Evolutionary conservation across 345 rosid genomes (phyloP), one percentile per base, ranked within the genome.

Genomic region (Mercurialis annua): DNA sequence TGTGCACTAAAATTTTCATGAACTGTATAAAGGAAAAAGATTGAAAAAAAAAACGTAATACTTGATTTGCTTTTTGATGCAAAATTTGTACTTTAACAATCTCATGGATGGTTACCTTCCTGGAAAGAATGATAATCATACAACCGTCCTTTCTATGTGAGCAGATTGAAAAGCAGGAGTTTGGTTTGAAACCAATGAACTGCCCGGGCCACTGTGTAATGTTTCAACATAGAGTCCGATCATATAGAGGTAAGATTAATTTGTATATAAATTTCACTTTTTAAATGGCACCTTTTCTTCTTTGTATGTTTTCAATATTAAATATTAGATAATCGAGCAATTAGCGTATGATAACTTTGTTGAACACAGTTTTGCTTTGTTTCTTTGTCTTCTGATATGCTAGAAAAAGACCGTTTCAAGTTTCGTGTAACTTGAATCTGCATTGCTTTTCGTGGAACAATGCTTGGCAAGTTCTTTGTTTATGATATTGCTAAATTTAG

Each of bases 171-270:
- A 88, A 92, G 65, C 94, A 95, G 76, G 99, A 92, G 75, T 95
- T 90, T 61, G 98, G 98, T 60, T 83, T 95, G 76, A 95, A 92
- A 75, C 97, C 98, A 73, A 95, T 92, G 97, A 95, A 95, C 73
- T 92, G 98, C 73, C 97, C 98, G 38, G 94, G 98, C 34, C 99
- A 95, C 73, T 92, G 99, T 78, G 83, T 95, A 80, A 90, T 95
- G 82, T 95, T 95, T 84, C 84, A 83, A 77, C 89, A 88, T 62
- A 83, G 89, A 74, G 96, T 88, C 69, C 97, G 91, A 34, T 92
- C 98, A 34, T 92, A 90, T 69, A 85, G 90, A 86, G 96, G 99
- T 87, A 56, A 63, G 71, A 56, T 71, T 21, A n/a, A 42, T 66
- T 38, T 47, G 26, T 44, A 12, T 58, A 27, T 14, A 18, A 30